Evolutionary conservation across 805 yeast genomes (phyloP).

Genomic region (Sugiyamaella mastotermitis): DNA sequence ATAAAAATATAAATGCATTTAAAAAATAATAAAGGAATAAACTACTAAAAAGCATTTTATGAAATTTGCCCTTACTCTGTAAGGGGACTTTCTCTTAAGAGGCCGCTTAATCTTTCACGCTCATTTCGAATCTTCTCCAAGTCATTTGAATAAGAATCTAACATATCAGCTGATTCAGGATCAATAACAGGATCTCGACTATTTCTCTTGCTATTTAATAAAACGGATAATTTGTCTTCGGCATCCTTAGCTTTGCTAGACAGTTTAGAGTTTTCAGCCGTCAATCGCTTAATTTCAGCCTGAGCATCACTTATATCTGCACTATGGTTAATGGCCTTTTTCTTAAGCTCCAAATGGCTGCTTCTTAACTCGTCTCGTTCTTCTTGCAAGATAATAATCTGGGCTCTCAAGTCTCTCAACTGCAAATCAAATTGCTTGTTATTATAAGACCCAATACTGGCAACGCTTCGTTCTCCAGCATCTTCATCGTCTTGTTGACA

Average conservation of each 20-base stretch:
- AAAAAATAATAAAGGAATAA: too few species aligned
- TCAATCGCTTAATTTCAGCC: slow-evolving; percentile 11
- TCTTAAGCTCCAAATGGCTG: slow-evolving; percentile 25
- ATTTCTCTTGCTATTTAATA: slow-evolving; percentile 7
- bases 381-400: slow-evolving; percentile 69
- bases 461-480: slow-evolving; percentile 29
- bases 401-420: slow-evolving; percentile 79
- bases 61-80: neutral
- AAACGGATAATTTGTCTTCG: slow-evolving; percentile 8
- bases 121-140: slow-evolving; percentile 16
- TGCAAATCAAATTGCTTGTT: slow-evolving; percentile 62
- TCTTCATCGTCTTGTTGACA: slow-evolving; percentile 33
- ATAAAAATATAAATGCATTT: too few species aligned
- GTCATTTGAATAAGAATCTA: slow-evolving; percentile 13
- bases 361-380: slow-evolving; percentile 67
- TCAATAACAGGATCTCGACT: slow-evolving; percentile 14
- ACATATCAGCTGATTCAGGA: slow-evolving; percentile 16
- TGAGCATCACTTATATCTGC: slow-evolving; percentile 20
- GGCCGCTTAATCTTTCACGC: slow-evolving; percentile 11
- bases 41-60: too few species aligned
- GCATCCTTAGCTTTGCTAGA: slow-evolving; percentile 9
- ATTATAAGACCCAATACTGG: slow-evolving; percentile 24
- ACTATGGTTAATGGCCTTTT: slow-evolving; percentile 25
- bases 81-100: slow-evolving; percentile 7
- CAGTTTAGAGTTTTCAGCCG: slow-evolving; percentile 8